Evolutionary conservation across 768 basidiomycete genomes (phyloP).

Genomic region (Panaeolus papilionaceus): DNA sequence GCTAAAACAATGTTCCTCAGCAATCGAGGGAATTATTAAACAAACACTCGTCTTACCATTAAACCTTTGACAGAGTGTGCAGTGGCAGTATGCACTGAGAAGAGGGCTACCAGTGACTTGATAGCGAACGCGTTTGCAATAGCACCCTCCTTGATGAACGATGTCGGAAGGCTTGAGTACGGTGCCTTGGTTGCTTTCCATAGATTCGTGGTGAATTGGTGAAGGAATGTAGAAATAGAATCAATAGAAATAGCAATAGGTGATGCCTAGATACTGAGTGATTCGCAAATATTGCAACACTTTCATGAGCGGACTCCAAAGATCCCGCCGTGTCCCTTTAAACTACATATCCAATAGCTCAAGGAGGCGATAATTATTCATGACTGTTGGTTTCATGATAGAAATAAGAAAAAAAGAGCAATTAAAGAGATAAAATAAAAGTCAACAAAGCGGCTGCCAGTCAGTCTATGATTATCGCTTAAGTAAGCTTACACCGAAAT

Average conservation of each 20-base stretch:
- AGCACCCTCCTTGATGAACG: slow-evolving; percentile 58
- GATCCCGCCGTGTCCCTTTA: too few relatives aligned
- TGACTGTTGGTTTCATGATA: neutral
- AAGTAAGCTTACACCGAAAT: slow-evolving; percentile 52
- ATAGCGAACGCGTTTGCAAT: slow-evolving; percentile 60
- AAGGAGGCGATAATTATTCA: too few relatives aligned
- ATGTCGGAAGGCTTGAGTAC: slow-evolving; percentile 9
- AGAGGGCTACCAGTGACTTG: slow-evolving; percentile 52
- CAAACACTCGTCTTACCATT: slow-evolving; percentile 40
- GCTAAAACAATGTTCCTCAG: slow-evolving; percentile 37
- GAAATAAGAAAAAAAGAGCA: slow-evolving; percentile 10
- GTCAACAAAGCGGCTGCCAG: neutral
- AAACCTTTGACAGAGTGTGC: slow-evolving; percentile 69
- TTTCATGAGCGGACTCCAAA: too few relatives aligned
- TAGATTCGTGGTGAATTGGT: neutral
- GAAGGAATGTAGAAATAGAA: neutral
- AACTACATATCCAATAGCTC: too few relatives aligned
- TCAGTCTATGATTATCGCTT: slow-evolving; percentile 25
- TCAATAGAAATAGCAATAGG: too few relatives aligned
- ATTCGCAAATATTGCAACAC: too few relatives aligned
- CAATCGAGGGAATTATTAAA: neutral
- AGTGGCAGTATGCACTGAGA: slow-evolving; percentile 72
- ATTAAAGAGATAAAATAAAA: neutral
- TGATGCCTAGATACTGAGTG: too few relatives aligned
- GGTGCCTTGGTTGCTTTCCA: neutral